Evolutionary conservation across 2,329 filamentous ascomycete genomes (phyloP).

Genomic region (Curvularia hawaiiensis): DNA sequence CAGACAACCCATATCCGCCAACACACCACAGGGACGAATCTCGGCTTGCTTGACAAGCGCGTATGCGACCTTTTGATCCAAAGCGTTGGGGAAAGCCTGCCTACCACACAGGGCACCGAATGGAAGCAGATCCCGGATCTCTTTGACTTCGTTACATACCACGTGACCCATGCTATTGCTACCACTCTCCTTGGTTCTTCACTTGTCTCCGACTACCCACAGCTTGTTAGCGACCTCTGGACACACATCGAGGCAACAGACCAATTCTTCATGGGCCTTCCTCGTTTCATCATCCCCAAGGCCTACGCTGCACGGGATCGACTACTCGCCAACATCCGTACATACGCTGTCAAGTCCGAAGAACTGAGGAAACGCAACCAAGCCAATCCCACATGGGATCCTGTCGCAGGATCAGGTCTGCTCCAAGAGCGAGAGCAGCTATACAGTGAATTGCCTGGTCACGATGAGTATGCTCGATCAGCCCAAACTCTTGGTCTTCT

Average conservation of each 20-base stretch:
- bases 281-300: constrained; percentile 14
- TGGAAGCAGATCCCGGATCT: constrained; percentile 23
- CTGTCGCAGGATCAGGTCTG: constrained; percentile 15
- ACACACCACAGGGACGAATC: constrained; percentile 13
- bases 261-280: constrained; percentile 20
- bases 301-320: constrained; percentile 22
- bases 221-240: constrained; percentile 21
- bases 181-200: constrained; percentile 18
- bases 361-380: background rate
- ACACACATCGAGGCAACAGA: constrained; percentile 23
- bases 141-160: constrained; percentile 15
- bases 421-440: constrained; percentile 25
- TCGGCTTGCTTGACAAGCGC: constrained; percentile 15
- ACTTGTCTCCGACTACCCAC: constrained; percentile 14
- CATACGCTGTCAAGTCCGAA: constrained; percentile 12
- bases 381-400: constrained; percentile 16
- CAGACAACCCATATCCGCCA: constrained; percentile 21
- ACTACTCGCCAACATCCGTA: constrained; percentile 15
- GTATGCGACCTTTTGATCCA: constrained; percentile 14
- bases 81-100: constrained; percentile 10
- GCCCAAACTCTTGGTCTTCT: constrained; percentile 23
- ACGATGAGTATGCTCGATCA: constrained; percentile 16
- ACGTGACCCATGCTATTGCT: constrained; percentile 12
- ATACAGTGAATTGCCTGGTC: constrained; percentile 19
- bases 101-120: background rate